Conservation (phyloP, 495 filamentous ascomycete species). For the Aspergillus saccharolyticus region DNA sequence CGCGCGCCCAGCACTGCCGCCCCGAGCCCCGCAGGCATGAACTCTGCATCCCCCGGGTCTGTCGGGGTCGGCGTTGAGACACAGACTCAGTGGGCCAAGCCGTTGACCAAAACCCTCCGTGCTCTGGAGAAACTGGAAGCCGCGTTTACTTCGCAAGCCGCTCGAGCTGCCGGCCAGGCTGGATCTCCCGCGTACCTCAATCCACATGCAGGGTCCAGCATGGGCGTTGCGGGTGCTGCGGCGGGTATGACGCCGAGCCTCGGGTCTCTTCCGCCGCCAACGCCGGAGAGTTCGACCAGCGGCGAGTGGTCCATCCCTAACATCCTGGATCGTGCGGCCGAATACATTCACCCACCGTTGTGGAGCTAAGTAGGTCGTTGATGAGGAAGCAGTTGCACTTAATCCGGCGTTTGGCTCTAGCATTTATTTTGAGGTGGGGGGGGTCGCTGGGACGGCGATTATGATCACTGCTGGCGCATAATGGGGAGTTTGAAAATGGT, state of each 20-base stretch:
- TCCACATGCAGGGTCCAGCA: conserved; percentile 3
- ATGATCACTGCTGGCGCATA: neutral
- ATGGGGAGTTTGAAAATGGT: neutral
- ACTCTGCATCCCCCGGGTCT: conserved; percentile 25
- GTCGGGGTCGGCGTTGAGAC: conserved; percentile 28
- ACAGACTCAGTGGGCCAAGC: conserved; percentile 46
- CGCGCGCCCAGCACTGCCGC: conserved; percentile 27
- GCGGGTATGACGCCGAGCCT: conserved; percentile 35
- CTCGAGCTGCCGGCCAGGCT: conserved; percentile 7
- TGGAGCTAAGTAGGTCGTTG: conserved; percentile 28
- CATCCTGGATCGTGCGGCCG: conserved; percentile 41
- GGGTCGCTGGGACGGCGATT: neutral
- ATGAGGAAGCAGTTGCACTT: neutral
- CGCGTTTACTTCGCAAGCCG: conserved; percentile 30
- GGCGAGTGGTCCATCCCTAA: conserved; percentile 45
- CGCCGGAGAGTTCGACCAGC: conserved; percentile 45
- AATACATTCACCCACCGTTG: conserved; percentile 46
- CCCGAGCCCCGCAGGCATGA: conserved; percentile 19
- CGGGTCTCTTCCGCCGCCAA: conserved; percentile 41
- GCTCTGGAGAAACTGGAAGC: conserved; percentile 42
- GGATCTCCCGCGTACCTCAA: conserved; percentile 18
- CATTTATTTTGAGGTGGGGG: neutral
- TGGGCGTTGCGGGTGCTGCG: conserved; percentile 18
- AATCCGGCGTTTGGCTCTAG: conserved; percentile 3
- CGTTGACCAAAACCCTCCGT: conserved; percentile 41